Base-by-base conservation (phyloP, 108 stramenopile species). In the Aureococcus anophagefferens region DNA sequence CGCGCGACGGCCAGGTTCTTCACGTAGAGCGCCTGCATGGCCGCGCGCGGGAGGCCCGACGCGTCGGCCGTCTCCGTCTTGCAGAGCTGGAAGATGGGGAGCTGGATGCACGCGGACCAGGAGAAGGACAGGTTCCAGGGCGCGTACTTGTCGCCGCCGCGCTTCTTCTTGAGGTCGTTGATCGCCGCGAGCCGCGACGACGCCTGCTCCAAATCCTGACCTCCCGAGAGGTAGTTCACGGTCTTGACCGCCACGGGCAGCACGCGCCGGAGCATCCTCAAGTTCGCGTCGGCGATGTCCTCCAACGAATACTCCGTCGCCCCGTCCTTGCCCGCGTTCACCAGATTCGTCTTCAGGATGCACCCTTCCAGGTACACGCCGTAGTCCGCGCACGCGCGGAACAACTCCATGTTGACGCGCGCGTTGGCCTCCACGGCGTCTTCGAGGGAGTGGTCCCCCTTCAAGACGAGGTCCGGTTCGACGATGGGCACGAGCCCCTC, bases 401-500 rank as follows among this genome's bases (percentile, higher is more conserved):
- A 85, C n/a, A 87, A 66, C 51, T 82, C 81, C 4, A 77, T 70
- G 40, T 81, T 80, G 30, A 87, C 77, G 31, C 77, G 76, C 59
- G 76, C 81, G 68, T 85, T 85, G 34, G 85, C 75, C 45, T 82
- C 80, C 32, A 83, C 75, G 18, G 86, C 80, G n/a, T 83, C 74
- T 59, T 83, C 84, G 5, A 87, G 77, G 0, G 84, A 81, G 78
- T 87, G 86, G 5, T 66, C 76, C 25, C 86, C 86, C 25, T 36
- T 40, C 45, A 87, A 67, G 29, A 65, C 77, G 46, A 95, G 79
- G 80, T 95, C 94, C 18, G 94, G 94, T 80, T 95, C 94, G n/a
- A 95, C 94, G 72, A 95, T 95, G 45, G 94, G 94, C 70, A 95
- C 88, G 11, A 95, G 78, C 15, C 94, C 94, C 67, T 89, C 89